Evolutionary conservation across 768 basidiomycete species (phyloP), one percentile per base, ranked within the genome.

Genomic region (Leccinellum luteum): DNA sequence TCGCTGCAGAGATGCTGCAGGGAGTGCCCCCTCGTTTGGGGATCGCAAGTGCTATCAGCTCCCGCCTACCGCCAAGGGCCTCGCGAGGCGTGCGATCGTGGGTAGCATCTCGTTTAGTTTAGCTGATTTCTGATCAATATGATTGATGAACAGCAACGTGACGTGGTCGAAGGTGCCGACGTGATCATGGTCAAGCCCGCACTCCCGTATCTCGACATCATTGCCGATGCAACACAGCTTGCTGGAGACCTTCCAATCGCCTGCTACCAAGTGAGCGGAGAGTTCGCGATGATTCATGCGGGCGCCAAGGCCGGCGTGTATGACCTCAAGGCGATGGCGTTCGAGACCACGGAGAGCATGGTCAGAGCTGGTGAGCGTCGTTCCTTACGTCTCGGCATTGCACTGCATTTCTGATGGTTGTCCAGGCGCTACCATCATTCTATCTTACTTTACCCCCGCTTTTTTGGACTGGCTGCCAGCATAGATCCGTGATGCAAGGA

Each of bases 111-210:
- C 54, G 19, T 34, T 3, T 13, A 2, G 30, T n/a, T 6, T 27
- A 9, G 23, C 34, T 54, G 38, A 25, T 23, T 48, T 43, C 59
- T 54, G 48, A 57, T 57, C 23, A 19, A 27, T n/a, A n/a, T 47
- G 28, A 55, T 57, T 27, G 21, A 27, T 48, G 30, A 55, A 38
- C 66, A 98, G 95, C 78, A 85, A 79, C 90, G 97, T 35, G 97
- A 99, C 71, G 79, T 83, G 0, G 75, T 68, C 9, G 97, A 98
- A 77, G 97, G 97, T 19, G 97, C 97, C 17, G 97, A 99, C 69
- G 92, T 99, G 67, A 86, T 99, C 70, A 98, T 99, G 95, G 94
- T 99, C 70, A 99, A 99, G 70, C 97, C 97, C 19, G 83, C 94
- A 0, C 74, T 98, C 59, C 95, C 97, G 0, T 98, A 98, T 76